Evolutionary conservation across 192 early-diverging fungal species (phyloP), one percentile per base, ranked within the genome.

Genomic region (Borealophlyctis nickersoniae): DNA sequence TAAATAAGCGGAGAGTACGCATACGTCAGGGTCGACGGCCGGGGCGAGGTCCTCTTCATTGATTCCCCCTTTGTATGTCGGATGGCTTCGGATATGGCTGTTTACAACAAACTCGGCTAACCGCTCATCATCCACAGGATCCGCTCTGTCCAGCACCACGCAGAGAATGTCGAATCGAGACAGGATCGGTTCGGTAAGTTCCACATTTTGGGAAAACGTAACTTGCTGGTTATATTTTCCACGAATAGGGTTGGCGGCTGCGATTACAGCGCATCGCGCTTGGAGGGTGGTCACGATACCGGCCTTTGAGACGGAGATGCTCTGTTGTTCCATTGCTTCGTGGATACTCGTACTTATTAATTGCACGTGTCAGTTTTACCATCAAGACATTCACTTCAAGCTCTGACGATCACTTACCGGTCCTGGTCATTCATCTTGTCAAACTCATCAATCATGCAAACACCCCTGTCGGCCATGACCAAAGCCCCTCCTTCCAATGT

Each of bases 151-250:
- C 63, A 92, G 86, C 28, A 99, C 94, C 7, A 99, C 96, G 70
- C 93, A 96, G 0, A 99, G 82, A 1, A 95, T 84, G 77, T 98
- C 96, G 62, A 98, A 98, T 70, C 96, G 94, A 26, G 96, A 99
- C 66, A 99, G 68, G 66, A 99, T 99, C 19, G 96, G 96, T 67
- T 99, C 96, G 0, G 96, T 99, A 63, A 99, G 77, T 73, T 99
- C 94, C 23, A 99, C 96, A 66, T 99, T 99, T 72, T 94, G 88
- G 34, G 92, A 92, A 60, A 99, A 95, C 0, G 94, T 89, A 23
- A 96, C 83, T 36, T 90, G 87, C n/a, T 91, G 63, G 54, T 92
- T 91, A 83, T 95, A 95, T 57, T 88, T 87, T 4, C 92, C 92
- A 19, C 87, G 86, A 26, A 88, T 86, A 2, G 92, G 92, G 57